Evolutionary conservation across 305 asterid species (phyloP).

Genomic region (Fraxinus ornus): DNA sequence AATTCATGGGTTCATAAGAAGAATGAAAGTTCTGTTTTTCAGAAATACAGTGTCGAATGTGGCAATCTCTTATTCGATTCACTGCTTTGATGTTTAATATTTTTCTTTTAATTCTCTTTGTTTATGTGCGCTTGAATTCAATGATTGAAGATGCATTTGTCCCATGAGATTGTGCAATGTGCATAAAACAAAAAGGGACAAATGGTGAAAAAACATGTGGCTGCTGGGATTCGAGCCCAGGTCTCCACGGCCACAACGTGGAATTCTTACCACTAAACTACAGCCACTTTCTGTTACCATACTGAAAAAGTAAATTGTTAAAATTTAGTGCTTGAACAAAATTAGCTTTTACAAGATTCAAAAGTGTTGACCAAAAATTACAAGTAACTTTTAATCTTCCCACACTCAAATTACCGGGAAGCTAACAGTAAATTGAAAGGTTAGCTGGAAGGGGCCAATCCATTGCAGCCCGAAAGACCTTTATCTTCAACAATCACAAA

Average conservation of each 20-base stretch:
- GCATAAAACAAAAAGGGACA: too few species aligned
- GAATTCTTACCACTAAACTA: constrained; percentile 99
- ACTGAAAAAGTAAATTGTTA: too few species aligned
- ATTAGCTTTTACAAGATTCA: too few species aligned
- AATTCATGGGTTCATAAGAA: background rate
- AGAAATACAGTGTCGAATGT: background rate
- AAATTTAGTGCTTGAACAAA: too few species aligned
- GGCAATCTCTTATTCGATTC: background rate
- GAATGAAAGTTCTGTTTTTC: background rate
- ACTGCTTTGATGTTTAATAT: background rate
- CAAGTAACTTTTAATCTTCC: background rate
- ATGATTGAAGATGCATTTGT: background rate
- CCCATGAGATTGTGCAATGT: too few species aligned
- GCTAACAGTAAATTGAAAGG: constrained; percentile 25
- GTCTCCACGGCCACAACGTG: constrained; percentile 99
- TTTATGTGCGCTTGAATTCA: background rate
- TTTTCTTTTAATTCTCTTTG: too few species aligned
- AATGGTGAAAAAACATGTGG: background rate
- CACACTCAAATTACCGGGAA: constrained; percentile 8
- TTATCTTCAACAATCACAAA: constrained; percentile 24
- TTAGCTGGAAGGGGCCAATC: constrained; percentile 9
- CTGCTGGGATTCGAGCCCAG: constrained; percentile 64
- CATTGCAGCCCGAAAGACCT: constrained; percentile 9
- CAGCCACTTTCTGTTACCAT: constrained; percentile 50
- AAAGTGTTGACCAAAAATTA: too few species aligned